A percentile compares a stretch with the other conserved stretches of the same genome.
phyloP scores from a whole-genome alignment of 495 filamentous ascomycete genomes.

The Tuber borchii region DNA sequence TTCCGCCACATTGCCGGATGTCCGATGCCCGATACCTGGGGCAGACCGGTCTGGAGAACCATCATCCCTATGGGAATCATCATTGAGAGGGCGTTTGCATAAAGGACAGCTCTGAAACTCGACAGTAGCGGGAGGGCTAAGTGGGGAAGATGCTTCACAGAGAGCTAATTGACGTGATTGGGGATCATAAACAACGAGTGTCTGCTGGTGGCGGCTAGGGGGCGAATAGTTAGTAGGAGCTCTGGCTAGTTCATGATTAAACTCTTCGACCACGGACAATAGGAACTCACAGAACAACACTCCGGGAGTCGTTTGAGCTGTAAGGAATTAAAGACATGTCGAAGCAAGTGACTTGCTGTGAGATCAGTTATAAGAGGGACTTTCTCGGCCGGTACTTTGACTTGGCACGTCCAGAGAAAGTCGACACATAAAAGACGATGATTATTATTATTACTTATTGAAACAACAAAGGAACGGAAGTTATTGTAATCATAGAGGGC shows the following conservation, averaged over 20 bases:
- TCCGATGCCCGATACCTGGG: slow-evolving; percentile 36
- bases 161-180: slow-evolving; percentile 78
- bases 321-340: slow-evolving; percentile 62
- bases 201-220: slow-evolving; percentile 79
- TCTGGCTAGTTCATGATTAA: not conserved
- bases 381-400: not conserved
- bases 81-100: slow-evolving; percentile 72
- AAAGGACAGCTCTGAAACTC: slow-evolving; percentile 62
- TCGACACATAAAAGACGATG: not conserved
- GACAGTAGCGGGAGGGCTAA: slow-evolving; percentile 46
- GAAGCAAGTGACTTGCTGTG: not conserved
- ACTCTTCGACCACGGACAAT: not conserved
- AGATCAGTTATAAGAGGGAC: not conserved
- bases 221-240: slow-evolving; percentile 7
- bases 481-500: not conserved
- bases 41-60: slow-evolving; percentile 44
- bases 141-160: slow-evolving; percentile 50
- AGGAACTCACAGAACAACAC: slow-evolving; percentile 57
- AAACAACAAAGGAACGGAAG: not conserved
- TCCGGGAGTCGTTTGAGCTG: slow-evolving; percentile 54
- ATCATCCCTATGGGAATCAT: slow-evolving; percentile 48
- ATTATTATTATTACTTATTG: not conserved
- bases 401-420: not conserved
- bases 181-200: slow-evolving; percentile 84
- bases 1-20: slow-evolving; percentile 38